phyloP scores from a whole-genome alignment of 768 basidiomycete genomes.

The Pleurotus citrinopileatus region DNA sequence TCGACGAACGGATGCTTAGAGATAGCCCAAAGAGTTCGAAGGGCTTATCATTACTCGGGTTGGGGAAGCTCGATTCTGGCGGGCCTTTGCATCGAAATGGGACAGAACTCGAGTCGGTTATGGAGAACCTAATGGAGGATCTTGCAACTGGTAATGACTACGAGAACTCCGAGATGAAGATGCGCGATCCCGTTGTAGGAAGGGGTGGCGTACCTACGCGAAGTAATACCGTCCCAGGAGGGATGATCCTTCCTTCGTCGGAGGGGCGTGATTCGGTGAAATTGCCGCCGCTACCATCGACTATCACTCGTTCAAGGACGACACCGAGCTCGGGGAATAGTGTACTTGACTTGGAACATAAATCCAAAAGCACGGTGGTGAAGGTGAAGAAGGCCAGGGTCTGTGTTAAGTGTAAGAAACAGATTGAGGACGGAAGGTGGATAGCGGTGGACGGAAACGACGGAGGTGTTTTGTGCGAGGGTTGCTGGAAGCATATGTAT shows the following conservation, averaged over 20 bases:
- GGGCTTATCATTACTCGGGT: not conserved
- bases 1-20: not conserved
- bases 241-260: conserved; percentile 33
- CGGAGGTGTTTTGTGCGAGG: conserved; percentile 78
- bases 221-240: conserved; percentile 14
- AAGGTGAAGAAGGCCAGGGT: conserved; percentile 33
- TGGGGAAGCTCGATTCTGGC: not conserved
- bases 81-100: not conserved
- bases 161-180: conserved; percentile 19
- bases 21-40: conserved; percentile 3
- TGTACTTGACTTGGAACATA: not conserved
- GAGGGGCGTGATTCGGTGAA: conserved; percentile 44
- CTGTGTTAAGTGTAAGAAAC: conserved; percentile 69
- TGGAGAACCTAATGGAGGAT: conserved; percentile 52
- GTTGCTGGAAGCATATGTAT: conserved; percentile 96
- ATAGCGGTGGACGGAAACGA: conserved; percentile 72
- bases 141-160: conserved; percentile 4
- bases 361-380: conserved; percentile 14
- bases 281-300: conserved; percentile 53
- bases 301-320: conserved; percentile 25
- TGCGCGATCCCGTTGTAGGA: conserved; percentile 3
- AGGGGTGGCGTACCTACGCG: not conserved
- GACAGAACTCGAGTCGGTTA: conserved; percentile 36
- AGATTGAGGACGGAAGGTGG: conserved; percentile 81
- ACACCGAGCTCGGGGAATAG: not conserved